Conservation (phyloP, 2,329 filamentous ascomycete species). For the Microsporum canis region DNA sequence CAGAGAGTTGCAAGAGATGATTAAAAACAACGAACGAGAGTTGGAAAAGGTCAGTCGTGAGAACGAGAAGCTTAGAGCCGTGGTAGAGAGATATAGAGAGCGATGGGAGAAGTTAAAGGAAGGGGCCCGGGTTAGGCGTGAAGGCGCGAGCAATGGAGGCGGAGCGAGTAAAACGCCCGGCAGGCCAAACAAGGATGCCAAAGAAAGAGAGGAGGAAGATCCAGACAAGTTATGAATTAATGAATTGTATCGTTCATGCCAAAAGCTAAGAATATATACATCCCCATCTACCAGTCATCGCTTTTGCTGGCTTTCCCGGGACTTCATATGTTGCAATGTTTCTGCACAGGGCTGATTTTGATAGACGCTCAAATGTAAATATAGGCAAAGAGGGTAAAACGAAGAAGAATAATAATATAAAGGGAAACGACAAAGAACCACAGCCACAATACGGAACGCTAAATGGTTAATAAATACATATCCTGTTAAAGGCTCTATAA, state of each 20-base stretch:
- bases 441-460: not conserved
- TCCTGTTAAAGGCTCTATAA: constrained; percentile 1
- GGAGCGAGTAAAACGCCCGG: not conserved
- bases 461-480: not conserved
- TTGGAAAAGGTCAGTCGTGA: constrained; percentile 52
- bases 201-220: not conserved
- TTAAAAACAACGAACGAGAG: constrained; percentile 47
- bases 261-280: not conserved
- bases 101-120: constrained; percentile 60
- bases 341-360: not conserved
- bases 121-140: constrained; percentile 42
- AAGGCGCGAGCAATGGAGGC: constrained; percentile 16
- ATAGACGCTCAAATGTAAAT: not conserved
- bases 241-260: not conserved
- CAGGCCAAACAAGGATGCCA: not conserved
- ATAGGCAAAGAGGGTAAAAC: not conserved
- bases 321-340: not conserved
- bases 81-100: constrained; percentile 48
- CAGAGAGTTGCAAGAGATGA: constrained; percentile 56
- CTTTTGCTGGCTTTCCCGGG: not conserved
- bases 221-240: not conserved
- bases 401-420: not conserved
- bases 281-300: not conserved
- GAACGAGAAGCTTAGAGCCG: constrained; percentile 48
- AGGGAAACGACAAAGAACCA: not conserved